Base-by-base conservation (phyloP, 2,329 filamentous ascomycete species). In the Hortaea werneckii region DNA sequence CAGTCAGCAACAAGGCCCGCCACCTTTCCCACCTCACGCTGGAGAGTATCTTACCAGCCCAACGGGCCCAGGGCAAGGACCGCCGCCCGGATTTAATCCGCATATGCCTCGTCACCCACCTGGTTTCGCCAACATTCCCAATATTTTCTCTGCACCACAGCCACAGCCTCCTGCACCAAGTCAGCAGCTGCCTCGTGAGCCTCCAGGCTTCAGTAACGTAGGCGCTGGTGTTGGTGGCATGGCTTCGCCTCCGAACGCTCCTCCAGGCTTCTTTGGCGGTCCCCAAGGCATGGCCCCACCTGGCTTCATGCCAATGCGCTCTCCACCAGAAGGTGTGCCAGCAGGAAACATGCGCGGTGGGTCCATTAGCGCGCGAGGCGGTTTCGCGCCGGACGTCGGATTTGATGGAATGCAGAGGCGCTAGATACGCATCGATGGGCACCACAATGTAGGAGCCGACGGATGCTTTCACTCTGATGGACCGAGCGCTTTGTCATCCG, bases 41-140 rank as follows among this genome's bases (percentile, higher is more conserved):
- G 9, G 9, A 35, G 55, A 60, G 11, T 57, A 55, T 41, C 49
- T 56, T 37, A 52, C 55, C 26, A 44, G 43, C n/a, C 48, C 53
- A 9, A 40, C 6, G 5, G 45, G 11, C 38, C 42, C 29, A 32
- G 38, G 12, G 41, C 51, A 43, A 40, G 45, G 29, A 10, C 53
- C 55, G 11, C 59, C 60, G 11, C 60, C 61, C 12, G 60, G 61
- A 26, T 63, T 63, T 53, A 56, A 57, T 32, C 50, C 53, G 5
- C 53, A 54, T 42, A 56, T 61, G 50, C 54, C 52, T 12, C 58
- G 59, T 7, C 59, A 62, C 39, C 60, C 58, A 13, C 60, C 61
- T 2, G 61, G 59, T 27, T 60, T 61, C 42, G 51, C 54, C 39
- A 55, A 50, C 39, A 54, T 58, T 29, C 54, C 58, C 5, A 56